Conservation (phyloP, 352 stramenopile species). For the Globisporangium mamillatum region DNA sequence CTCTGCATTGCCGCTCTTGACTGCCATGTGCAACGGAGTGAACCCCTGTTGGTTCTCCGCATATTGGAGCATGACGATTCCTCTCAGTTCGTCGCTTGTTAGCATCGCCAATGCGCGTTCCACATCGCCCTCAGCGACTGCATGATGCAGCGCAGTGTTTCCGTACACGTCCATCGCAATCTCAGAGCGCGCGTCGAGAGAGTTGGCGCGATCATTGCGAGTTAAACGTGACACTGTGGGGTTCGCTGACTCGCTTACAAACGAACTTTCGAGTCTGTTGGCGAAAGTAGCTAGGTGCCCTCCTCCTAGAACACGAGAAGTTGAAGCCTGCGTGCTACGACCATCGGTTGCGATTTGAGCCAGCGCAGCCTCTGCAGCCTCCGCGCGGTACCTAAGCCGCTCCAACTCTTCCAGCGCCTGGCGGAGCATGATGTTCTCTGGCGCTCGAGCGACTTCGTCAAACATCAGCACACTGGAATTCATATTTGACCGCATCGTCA, state of each 20-base stretch:
- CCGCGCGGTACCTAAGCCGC: slow-evolving; percentile 51
- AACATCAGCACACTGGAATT: slow-evolving; percentile 8
- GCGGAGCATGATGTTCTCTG: slow-evolving; percentile 31
- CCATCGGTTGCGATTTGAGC: slow-evolving; percentile 22
- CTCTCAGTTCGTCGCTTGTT: slow-evolving; percentile 31
- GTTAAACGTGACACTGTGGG: neutral
- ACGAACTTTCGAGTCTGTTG: neutral
- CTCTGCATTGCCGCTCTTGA: slow-evolving; percentile 53
- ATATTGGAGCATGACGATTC: slow-evolving; percentile 47
- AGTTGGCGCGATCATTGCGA: neutral
- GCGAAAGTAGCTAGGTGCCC: neutral
- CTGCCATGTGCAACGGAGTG: slow-evolving; percentile 64
- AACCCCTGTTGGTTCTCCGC: slow-evolving; percentile 52
- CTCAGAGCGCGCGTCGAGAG: slow-evolving; percentile 10
- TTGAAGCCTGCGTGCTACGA: neutral
- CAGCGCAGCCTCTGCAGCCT: slow-evolving; percentile 57
- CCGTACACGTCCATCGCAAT: slow-evolving; percentile 50
- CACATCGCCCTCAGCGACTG: slow-evolving; percentile 38
- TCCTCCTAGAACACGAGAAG: neutral
- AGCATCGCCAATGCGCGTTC: slow-evolving; percentile 53
- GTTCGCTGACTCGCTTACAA: neutral
- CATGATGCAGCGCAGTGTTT: slow-evolving; percentile 52
- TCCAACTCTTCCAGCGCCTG: slow-evolving; percentile 55
- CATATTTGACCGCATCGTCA: slow-evolving; percentile 11
- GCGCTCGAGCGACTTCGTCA: slow-evolving; percentile 20